Base-by-base conservation (phyloP, 257 asterid genomes). In the Mitragyna speciosa region DNA sequence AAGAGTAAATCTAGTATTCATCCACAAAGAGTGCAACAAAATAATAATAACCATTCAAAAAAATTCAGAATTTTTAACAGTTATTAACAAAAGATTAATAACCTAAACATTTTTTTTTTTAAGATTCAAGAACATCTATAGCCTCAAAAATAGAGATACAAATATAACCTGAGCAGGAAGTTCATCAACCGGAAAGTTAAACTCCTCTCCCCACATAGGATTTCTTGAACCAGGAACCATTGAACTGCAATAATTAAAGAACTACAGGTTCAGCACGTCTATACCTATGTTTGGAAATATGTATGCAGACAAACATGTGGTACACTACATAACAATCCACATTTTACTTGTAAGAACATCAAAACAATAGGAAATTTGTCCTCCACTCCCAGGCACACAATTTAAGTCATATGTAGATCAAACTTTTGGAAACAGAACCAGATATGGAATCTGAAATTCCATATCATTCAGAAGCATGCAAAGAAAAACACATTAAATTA, bases 181-280 rank as follows among this genome's bases (percentile, higher is more conserved):
- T 85, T 90, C 90, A 36, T 92, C 96, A 70, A 90, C 94, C 72
- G 91, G 86, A 88, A 93, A 95, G 86, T 92, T 89, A 88, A 93
- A 95, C 84, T 92, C 97, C 87, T 95, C 99, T 80, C 91, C 94
- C 99, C 99, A 95, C 87, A 91, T 86, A 75, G 99, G 99, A 87
- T 95, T 95, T 91, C 98, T 90, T 79, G 99, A 92, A 84, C 97
- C 93, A 83, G 97, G 97, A 85, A 95, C 92, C 97, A 95, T 91
- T 82, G 99, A 95, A 87, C 99, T 95, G 83, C 88, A 88, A 64
- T 69, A 74, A 45, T 66, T 75, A 78, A 85, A 76, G 63, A 81
- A 75, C 47, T 68, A 73, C 61, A 41, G 69, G 65, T 73, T 54
- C 67, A 80, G 22, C 56, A 74, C 54, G 33, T 63, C 19, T 47